Conservation (phyloP, 352 stramenopile genomes). For the Globisporangium yorkense region DNA sequence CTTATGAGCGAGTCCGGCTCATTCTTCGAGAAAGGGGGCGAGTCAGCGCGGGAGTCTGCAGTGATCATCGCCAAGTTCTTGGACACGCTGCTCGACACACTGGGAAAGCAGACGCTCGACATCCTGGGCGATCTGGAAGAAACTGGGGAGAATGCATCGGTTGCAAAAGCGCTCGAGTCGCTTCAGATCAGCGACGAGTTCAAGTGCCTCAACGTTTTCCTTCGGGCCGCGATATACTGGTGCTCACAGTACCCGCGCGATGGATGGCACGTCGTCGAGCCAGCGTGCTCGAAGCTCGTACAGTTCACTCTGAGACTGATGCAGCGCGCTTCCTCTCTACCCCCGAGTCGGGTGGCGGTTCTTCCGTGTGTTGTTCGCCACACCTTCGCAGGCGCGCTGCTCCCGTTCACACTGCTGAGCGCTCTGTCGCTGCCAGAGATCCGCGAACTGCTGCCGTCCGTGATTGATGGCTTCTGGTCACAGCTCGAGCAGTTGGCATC, state of each 20-base stretch:
- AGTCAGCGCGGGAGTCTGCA: constrained; percentile 13
- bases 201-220: constrained; percentile 74
- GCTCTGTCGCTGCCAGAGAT: constrained; percentile 56
- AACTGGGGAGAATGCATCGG: constrained; percentile 3
- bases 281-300: constrained; percentile 48
- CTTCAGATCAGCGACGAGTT: constrained; percentile 60
- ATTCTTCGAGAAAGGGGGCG: constrained; percentile 16
- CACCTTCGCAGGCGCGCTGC: constrained; percentile 61
- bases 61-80: constrained; percentile 34
- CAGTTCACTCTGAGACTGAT: constrained; percentile 36
- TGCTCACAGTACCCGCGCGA: constrained; percentile 38
- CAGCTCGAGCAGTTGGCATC: constrained; percentile 30
- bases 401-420: constrained; percentile 73
- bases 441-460: constrained; percentile 28
- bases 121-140: constrained; percentile 12
- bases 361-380: constrained; percentile 38
- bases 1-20: constrained; percentile 51
- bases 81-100: constrained; percentile 46
- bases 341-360: constrained; percentile 7
- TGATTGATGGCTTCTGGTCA: constrained; percentile 44
- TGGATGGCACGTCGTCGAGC: constrained; percentile 57
- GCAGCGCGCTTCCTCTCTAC: constrained; percentile 16
- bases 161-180: constrained; percentile 26
- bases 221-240: constrained; percentile 74
- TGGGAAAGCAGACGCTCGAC: constrained; percentile 35